Evolutionary conservation across 345 rosid genomes (phyloP), one percentile per base, ranked within the genome.

Genomic region (Diplotaxis tenuifolia): DNA sequence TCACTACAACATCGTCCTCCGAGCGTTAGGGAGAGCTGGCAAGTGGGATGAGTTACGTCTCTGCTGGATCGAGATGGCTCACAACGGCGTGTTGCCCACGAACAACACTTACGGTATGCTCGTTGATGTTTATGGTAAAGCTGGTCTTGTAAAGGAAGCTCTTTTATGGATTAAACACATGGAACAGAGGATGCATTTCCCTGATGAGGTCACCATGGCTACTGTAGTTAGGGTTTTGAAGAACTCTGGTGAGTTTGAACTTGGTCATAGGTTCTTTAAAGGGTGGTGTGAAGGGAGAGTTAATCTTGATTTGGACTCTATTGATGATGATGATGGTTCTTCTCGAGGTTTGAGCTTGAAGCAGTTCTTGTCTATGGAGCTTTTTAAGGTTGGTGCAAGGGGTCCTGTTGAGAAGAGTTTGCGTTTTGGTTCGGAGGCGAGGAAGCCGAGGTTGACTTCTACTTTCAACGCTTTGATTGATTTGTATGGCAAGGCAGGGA

Each of bases 401-500:
- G 70, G 32, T 54, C 87, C 84, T 65, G 56, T 73, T 74, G 77
- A 68, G 9, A 73, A 77, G 68, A 81, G 59, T 47, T 10, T 29
- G 52, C 10, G 16, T 45, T 84, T 65, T 50, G 34, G 80, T 5
- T 34, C 31, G 0, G 86, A 83, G 28, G 3, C 75, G 68, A 71
- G 84, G 52, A 91, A 83, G 84, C 98, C 92, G 42, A 74, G 61
- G 54, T 73, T 84, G n/a, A 87, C 97, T 7, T 78, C 93, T 4
- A 93, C 96, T 0, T 93, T 84, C 69, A 93, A 91, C 57, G 84
- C 91, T 22, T 73, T 93, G 78, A 91, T 93, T 74, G 98, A 93
- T 85, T 75, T 93, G 82, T 93, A 93, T 68, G 98, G 96, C 18
- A 93, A 93, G 75, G 96, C 97, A 0, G 98, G 92, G 50, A 89